Evolutionary conservation across 164 flowering plant genomes (phyloP), one percentile per base, ranked within the genome.

Genomic region (Umbellularia californica): DNA sequence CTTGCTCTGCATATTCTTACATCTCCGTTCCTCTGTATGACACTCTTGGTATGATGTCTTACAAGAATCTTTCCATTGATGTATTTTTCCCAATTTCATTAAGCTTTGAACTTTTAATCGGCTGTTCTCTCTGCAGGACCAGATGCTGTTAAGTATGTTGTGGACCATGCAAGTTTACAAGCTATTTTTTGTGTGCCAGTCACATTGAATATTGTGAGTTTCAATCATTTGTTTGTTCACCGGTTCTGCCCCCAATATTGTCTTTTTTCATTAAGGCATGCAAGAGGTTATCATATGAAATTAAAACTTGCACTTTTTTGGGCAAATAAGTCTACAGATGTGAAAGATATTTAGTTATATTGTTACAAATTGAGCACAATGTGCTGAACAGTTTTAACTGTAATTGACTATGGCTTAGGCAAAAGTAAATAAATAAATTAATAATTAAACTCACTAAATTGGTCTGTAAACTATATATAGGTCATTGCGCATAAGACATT

Each of bases 1-100:
- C 99, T 52, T 96, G 99, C 87, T 88, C 98, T 19, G 97, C 99
- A 62, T 96, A 91, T 87, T 96, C 99, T 22, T 89, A 72, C 76
- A 79, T 89, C 68, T 94, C 99, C 20, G 98, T 96, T 79, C 98
- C 99, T 84, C 81, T 96, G 74, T 96, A 96, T 77, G 99, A 96
- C 78, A 92, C 99, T 78, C 97, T 96, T 75, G 99, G 99, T 93
- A 65, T 72, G 85, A 75, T 25, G 23, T 73, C 35, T 72, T 19
- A 55, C 65, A 75, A 23, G 9, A 76, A 15, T 47, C 23, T 51
- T 70, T 55, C 35, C 22, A 30, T 55, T 50, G 47, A 60, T 55
- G 25, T 9, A 35, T 9, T 52, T 14, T 27, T 28, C 14, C 2
- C 28, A 35, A 70, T 27, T 65, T 27, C 25, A 13, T 17, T 7